Base-by-base conservation (phyloP, 139 green algal genomes). In the Yamagishiella unicocca region DNA sequence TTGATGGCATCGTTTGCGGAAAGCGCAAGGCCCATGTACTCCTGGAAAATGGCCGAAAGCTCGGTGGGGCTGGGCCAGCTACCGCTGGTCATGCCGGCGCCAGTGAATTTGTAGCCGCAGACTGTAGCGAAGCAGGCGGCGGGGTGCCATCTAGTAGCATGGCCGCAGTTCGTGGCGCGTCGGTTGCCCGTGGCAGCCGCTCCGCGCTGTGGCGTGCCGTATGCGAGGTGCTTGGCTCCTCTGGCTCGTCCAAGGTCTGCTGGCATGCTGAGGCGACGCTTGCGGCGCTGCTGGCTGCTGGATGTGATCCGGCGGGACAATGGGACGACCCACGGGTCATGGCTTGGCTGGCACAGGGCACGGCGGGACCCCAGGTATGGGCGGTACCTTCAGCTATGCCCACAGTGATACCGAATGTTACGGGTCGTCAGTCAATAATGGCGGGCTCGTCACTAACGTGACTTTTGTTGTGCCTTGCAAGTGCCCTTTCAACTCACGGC, bases 301-400 rank as follows among this genome's bases (percentile, higher is more conserved):
- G 82, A 2, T 87, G 45, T n/a, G 45, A 78, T 14, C 61, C 81
- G 33, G 81, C 27, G 64, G 81, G 81, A 5, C 66, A 78, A 37
- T 87, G 82, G 67, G 82, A 87, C 46, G 82, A 79, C 53, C 82
- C 67, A 8, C 33, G 50, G 27, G 66, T 87, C 2, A 87, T 80
- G 67, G 46, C 67, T 1, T 81, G 67, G 67, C 21, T 87, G 67
- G 67, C 82, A 25, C 46, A 72, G 5, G 67, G 66, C 9, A 38
- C 40, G 0, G 35, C 67, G 22, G 64, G 35, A 14, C 82, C 67
- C 50, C 67, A 87, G 82, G 82, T 87, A 37, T 6, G 46, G 21
- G 9, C n/a, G 22, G n/a, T n/a, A n/a, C n/a, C n/a, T n/a, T n/a
- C n/a, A n/a, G n/a, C n/a, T n/a, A n/a, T n/a, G n/a, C n/a, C n/a